phyloP scores from a whole-genome alignment of 768 basidiomycete species.

The Strobilomyces dryophilus region DNA sequence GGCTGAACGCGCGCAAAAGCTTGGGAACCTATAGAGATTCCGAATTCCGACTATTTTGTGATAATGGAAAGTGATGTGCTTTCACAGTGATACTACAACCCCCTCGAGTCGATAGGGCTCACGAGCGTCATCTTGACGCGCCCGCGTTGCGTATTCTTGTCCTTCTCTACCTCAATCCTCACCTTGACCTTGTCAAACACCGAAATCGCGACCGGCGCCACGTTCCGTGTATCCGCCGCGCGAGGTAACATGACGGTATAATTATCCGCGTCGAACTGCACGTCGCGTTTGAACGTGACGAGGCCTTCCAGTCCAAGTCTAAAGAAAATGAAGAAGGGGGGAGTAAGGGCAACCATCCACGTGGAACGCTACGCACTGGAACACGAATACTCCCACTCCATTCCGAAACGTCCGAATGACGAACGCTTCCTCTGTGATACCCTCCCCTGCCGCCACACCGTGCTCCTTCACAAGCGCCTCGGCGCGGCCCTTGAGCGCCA shows the following conservation, averaged over 20 bases:
- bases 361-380: constrained; percentile 55
- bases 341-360: neutral
- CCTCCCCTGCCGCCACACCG: constrained; percentile 17
- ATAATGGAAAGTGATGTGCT: too few relatives aligned
- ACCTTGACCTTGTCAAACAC: constrained; percentile 95
- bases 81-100: constrained; percentile 28
- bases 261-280: constrained; percentile 86
- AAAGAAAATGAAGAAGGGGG: neutral
- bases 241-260: constrained; percentile 75
- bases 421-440: constrained; percentile 78
- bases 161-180: constrained; percentile 91
- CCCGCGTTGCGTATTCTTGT: constrained; percentile 87
- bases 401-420: constrained; percentile 94
- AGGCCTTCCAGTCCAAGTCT: constrained; percentile 94
- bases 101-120: constrained; percentile 55
- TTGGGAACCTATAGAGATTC: too few relatives aligned
- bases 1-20: too few relatives aligned
- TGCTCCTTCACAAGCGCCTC: constrained; percentile 32
- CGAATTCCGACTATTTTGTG: too few relatives aligned
- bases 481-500: constrained; percentile 75
- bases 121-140: constrained; percentile 82
- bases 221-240: constrained; percentile 3
- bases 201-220: constrained; percentile 56
- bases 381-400: constrained; percentile 94
- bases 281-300: constrained; percentile 89